Evolutionary conservation across 306 rosid genomes (phyloP), one percentile per base, ranked within the genome.

Genomic region (Arachis stenosperma): DNA sequence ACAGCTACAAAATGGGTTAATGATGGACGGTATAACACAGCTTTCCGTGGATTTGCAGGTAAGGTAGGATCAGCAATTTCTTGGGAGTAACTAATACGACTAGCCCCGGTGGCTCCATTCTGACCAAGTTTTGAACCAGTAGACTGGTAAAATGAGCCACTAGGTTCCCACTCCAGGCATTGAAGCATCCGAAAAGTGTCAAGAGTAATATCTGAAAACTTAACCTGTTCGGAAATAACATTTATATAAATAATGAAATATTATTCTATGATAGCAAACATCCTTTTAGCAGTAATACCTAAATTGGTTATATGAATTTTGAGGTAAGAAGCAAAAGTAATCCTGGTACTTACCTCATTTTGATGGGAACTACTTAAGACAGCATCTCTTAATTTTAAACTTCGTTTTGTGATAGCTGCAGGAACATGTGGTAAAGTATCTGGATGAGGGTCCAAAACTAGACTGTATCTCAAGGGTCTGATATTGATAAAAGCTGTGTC

Each of bases 171-270:
- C 84, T 94, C 98, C 88, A 91, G 71, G 86, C 91, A 85, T 76
- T 94, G 98, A 81, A 94, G 96, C 96, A 94, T 91, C 82, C 98
- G 79, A 75, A 94, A 94, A 81, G 98, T 91, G 87, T 94, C 96
- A 29, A 94, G 82, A 29, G 97, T 85, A 77, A 94, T 84, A 86
- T 94, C 98, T 39, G 97, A 89, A 85, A 88, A 88, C 86, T 89
- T 94, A 42, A 91, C 96, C 97, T 94, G 91, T 56, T 78, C 53
- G 65, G 68, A 47, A 78, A 77, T 53, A 44, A 58, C 61, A 47
- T 43, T 71, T 58, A 33, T 57, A 75, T 65, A 61, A 59, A 12
- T 2, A 61, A 22, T 9, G 65, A 74, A 79, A 72, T 40, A 54
- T 68, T 27, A 79, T 44, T 72, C 43, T 55, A 65, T 15, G 39